Percentiles rank a stretch among this genome's conserved stretches.
Conservation (phyloP, 1,139 yeast genomes). For the Schwanniomyces etchellsii region DNA sequence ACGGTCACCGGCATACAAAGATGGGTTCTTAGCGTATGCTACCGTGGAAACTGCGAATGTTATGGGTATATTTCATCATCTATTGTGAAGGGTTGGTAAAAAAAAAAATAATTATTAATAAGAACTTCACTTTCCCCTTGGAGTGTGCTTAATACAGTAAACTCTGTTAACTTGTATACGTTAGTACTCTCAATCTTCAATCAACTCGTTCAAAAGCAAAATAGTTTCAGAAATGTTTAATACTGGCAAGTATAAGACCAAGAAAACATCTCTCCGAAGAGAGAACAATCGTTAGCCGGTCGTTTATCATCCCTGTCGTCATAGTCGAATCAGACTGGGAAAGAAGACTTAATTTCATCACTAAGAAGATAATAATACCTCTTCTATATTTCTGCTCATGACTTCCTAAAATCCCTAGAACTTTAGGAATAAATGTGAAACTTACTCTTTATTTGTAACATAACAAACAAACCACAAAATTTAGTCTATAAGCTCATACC, state of each 20-base stretch:
- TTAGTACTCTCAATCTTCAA: not conserved
- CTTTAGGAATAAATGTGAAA: too few relatives aligned
- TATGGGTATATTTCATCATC: conserved; percentile 71
- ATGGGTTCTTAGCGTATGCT: conserved; percentile 78
- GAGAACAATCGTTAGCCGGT: conserved; percentile 30
- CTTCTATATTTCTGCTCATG: not conserved
- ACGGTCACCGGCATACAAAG: conserved; percentile 82
- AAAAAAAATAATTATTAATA: conserved; percentile 3
- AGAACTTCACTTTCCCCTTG: not conserved
- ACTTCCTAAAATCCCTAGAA: too few relatives aligned
- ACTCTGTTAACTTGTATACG: conserved; percentile 1
- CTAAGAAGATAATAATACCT: conserved; percentile 4
- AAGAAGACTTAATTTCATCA: conserved; percentile 70
- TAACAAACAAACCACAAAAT: too few relatives aligned
- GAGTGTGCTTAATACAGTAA: not conserved
- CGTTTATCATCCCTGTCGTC: conserved; percentile 77
- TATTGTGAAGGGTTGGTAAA: conserved; percentile 14
- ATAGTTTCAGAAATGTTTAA: conserved; percentile 61
- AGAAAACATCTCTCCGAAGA: conserved; percentile 32
- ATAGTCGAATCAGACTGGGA: conserved; percentile 83
- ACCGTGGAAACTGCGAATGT: conserved; percentile 96
- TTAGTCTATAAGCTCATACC: too few relatives aligned
- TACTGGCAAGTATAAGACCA: conserved; percentile 85
- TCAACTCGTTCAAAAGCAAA: conserved; percentile 6
- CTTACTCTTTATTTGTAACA: too few relatives aligned